A percentile compares a stretch with the other conserved stretches of the same genome.
Conservation (phyloP, 2,329 filamentous ascomycete species). For the Botrytis hyacinthi region DNA sequence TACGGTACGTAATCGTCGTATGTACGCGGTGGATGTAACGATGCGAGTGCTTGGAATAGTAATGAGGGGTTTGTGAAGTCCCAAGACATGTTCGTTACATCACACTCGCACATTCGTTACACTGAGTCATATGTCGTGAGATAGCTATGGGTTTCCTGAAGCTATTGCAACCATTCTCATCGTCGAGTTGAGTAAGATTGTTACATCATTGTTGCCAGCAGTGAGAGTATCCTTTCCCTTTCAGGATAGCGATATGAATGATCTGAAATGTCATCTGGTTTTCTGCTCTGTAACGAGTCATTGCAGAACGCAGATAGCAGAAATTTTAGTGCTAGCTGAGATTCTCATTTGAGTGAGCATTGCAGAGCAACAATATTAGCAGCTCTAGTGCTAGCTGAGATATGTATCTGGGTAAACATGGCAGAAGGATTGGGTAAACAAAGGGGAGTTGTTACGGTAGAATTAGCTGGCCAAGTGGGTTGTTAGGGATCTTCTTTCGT, state of each 20-base stretch:
- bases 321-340: too few species aligned
- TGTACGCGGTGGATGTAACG: background rate
- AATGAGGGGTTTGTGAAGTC: background rate
- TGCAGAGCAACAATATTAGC: too few species aligned
- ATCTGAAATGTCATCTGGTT: background rate
- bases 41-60: background rate
- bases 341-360: too few species aligned
- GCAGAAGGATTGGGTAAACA: background rate
- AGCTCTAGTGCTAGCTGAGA: background rate
- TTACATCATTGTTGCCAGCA: background rate
- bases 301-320: background rate
- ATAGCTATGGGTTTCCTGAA: background rate
- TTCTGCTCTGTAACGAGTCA: background rate
- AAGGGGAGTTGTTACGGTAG: background rate
- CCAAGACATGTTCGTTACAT: background rate
- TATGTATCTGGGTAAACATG: background rate
- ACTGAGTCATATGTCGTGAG: background rate
- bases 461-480: background rate
- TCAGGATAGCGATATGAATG: background rate
- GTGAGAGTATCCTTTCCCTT: background rate
- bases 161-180: too few species aligned
- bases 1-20: background rate
- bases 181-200: background rate
- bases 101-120: background rate
- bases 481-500: background rate